Conservation (phyloP, 208 protist species). For the Zelonia costaricensis region DNA sequence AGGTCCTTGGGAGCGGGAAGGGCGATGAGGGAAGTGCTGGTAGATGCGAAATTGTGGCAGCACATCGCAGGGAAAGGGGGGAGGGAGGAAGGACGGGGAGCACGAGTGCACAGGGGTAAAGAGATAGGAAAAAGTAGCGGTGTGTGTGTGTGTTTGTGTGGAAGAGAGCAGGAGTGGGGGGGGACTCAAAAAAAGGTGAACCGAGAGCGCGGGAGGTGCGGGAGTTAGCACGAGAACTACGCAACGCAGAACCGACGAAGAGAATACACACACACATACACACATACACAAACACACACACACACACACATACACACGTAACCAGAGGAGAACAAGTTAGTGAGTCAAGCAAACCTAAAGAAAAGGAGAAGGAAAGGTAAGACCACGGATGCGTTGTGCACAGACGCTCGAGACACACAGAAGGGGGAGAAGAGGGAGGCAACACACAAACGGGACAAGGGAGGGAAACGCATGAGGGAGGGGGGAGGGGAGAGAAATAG, state of each 20-base stretch:
- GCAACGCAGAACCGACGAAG: not conserved
- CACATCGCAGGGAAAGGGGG: no score
- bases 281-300: not conserved
- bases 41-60: no score
- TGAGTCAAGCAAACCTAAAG: not conserved
- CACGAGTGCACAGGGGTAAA: no score
- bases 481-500: no score
- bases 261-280: not conserved
- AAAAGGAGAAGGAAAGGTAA: not conserved
- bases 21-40: not conserved
- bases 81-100: no score
- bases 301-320: not conserved
- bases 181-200: no score
- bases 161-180: not conserved
- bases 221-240: not conserved
- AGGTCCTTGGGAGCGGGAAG: not conserved
- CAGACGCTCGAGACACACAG: not conserved
- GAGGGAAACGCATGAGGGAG: not conserved
- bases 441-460: not conserved
- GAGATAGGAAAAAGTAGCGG: no score
- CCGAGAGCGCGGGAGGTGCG: no score
- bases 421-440: not conserved
- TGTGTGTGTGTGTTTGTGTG: no score
- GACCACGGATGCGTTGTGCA: not conserved
- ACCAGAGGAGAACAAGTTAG: not conserved